These are phyloP conservation scores for Candolleomyces efflorescens DNA, from an alignment of 768 basidiomycete species.

Conservation along the genomic window DNA sequence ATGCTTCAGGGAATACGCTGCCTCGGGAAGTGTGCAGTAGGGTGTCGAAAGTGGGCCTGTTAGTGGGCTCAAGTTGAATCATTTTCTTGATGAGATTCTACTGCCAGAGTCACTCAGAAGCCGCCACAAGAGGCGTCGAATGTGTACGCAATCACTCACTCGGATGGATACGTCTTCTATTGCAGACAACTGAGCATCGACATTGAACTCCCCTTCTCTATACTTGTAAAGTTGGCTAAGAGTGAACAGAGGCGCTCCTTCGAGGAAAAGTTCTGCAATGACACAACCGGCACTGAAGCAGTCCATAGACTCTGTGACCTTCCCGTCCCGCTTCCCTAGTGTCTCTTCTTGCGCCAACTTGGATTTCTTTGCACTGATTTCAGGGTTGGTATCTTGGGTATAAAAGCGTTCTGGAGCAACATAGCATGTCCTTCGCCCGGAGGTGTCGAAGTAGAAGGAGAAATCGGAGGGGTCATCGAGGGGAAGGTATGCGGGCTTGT, in stretches of 20 bases:
- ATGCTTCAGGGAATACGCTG: slow-evolving; percentile 83
- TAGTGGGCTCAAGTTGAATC: slow-evolving; percentile 75
- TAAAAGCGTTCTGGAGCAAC: slow-evolving; percentile 96
- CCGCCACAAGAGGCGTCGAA: slow-evolving; percentile 1
- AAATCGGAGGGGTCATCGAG: slow-evolving; percentile 97
- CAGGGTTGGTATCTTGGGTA: slow-evolving; percentile 61
- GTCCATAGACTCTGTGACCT: slow-evolving; percentile 95
- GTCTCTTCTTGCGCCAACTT: slow-evolving; percentile 46
- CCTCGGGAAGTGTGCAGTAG: slow-evolving; percentile 73
- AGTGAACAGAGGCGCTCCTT: slow-evolving; percentile 90
- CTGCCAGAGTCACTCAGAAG: slow-evolving; percentile 21
- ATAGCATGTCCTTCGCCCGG: slow-evolving; percentile 90
- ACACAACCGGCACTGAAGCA: slow-evolving; percentile 95
- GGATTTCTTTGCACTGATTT: slow-evolving; percentile 66
- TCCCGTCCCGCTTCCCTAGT: slow-evolving; percentile 70
- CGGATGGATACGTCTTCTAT: slow-evolving; percentile 82
- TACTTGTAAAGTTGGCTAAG: slow-evolving; percentile 96
- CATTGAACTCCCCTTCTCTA: slow-evolving; percentile 74
- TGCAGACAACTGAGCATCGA: slow-evolving; percentile 64
- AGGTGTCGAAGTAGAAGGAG: slow-evolving; percentile 97
- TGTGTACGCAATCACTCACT: slow-evolving; percentile 48
- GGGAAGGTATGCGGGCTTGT: slow-evolving; percentile 94
- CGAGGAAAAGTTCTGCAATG: slow-evolving; percentile 91
- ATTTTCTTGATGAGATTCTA: slow-evolving; percentile 88
- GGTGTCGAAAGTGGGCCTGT: slow-evolving; percentile 78